Evolutionary conservation across 1,284 basidiomycete genomes (phyloP), one percentile per base, ranked within the genome.

Genomic region (Leccinum subrobustum): DNA sequence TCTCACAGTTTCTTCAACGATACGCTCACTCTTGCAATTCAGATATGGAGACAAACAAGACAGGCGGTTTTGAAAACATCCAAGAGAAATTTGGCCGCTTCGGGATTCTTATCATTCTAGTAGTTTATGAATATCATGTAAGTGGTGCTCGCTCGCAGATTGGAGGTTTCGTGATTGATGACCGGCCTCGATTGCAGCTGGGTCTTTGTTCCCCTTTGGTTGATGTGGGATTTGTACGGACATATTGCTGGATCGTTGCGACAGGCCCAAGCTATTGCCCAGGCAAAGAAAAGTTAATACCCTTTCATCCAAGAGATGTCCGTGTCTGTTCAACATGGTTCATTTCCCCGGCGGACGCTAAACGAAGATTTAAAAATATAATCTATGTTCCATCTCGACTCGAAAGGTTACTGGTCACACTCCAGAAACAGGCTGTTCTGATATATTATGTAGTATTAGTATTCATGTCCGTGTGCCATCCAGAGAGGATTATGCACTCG

Each of bases 71-170:
- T 29, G 27, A 29, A 29, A 29, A 29, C 27, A 29, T 29, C 27
- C 27, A 2, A 29, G 27, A 29, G 27, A 29, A 29, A 29, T 29
- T 29, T 29, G 27, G 27, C 27, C 27, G 27, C 27, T 29, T 29
- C 27, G 2, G 27, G 27, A 29, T 29, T 2, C 27, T 29, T 29
- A 29, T 29, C 27, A 29, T 29, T 29, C 29, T 31, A 31, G 29
- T 64, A 92, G 90, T 84, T 92, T 70, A 91, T 92, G 89, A 92
- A 92, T 65, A 62, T 82, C 48, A 83, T 92, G 89, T 91, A 66
- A 75, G 87, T 78, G 14, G 14, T 50, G 25, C n/a, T 23, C 48
- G 5, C 31, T 33, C 29, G 29, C 29, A 31, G 9, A 44, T 60
- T 37, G 25, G 27, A 33, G 33, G 27, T 42, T 25, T 52, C 29